Evolutionary conservation across 345 rosid species (phyloP), one percentile per base, ranked within the genome.

Genomic region (Boechera stricta): DNA sequence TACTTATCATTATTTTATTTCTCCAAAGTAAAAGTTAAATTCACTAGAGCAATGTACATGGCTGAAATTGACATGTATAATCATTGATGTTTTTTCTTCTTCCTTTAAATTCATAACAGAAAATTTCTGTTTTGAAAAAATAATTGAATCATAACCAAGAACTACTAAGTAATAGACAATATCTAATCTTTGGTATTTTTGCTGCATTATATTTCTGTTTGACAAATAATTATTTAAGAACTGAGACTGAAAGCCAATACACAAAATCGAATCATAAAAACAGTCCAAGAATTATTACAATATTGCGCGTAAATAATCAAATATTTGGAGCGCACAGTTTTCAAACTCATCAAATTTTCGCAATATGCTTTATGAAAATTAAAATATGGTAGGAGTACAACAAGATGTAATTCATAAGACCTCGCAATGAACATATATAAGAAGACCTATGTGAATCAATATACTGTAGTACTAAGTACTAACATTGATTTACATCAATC

Each of bases 371-470:
- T 21, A 58, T 21, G 47, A 5, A 69, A 29, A 69, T 8, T 10
- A 71, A 44, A 44, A 47, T 21, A 33, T 57, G 10, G n/a, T 71
- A 33, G 7, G 16, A 21, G n/a, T 71, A 45, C 44, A 10, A 10
- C 5, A 24, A 48, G 12, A 59, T 71, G 49, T 5, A 21, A 31
- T 31, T 18, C 11, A 56, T 5, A 10, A 70, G 31, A 11, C 16
- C 32, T 57, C 5, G 12, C 16, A 1, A 3, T 56, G 32, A 69
- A 10, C 13, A 3, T 1, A 41, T 54, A 39, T 29, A 29, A n/a
- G 74, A 29, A n/a, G 74, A 69, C 9, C 31, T 57, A 10, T 32
- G 54, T 33, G 58, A 71, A 62, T 62, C 51, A 55, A 66, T 32
- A 36, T 41, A 41, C 44, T 41, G 13, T 35, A 36, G 60, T 59